Conservation (phyloP, 2,329 filamentous ascomycete species). For the Truncatella angustata region DNA sequence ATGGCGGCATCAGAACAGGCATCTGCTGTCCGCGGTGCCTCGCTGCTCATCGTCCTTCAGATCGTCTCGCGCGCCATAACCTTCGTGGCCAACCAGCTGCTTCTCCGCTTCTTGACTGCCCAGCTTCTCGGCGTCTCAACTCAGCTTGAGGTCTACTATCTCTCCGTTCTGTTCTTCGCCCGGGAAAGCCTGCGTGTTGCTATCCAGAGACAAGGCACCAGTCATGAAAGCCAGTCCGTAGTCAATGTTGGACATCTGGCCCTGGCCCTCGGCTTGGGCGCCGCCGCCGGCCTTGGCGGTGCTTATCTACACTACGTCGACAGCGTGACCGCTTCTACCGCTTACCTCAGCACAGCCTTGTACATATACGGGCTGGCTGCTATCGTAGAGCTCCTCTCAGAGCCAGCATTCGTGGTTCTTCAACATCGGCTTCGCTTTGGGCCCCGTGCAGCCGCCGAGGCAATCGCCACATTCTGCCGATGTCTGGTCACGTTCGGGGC, state of each 20-base stretch:
- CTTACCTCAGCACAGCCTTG: conserved; percentile 58
- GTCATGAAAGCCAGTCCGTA: conserved; percentile 64
- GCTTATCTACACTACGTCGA: conserved; percentile 61
- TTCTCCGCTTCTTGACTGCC: conserved; percentile 85
- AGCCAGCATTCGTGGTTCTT: conserved; percentile 86
- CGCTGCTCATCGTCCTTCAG: conserved; percentile 84
- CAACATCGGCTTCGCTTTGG: conserved; percentile 80
- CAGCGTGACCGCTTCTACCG: conserved; percentile 50
- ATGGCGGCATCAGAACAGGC: conserved; percentile 13
- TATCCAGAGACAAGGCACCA: conserved; percentile 68
- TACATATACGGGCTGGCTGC: conserved; percentile 56
- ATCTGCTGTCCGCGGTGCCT: conserved; percentile 65
- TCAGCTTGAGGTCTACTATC: conserved; percentile 89
- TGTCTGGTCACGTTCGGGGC: conserved; percentile 72
- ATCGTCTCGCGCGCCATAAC: conserved; percentile 83
- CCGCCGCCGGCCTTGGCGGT: conserved; percentile 63
- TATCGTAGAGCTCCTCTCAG: conserved; percentile 74
- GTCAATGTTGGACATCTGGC: conserved; percentile 88
- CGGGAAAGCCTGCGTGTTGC: conserved; percentile 90
- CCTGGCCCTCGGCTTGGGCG: conserved; percentile 63
- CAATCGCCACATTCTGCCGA: conserved; percentile 73
- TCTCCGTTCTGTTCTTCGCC: conserved; percentile 92
- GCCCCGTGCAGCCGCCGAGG: conserved; percentile 79
- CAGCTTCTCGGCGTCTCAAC: conserved; percentile 80
- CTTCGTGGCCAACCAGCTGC: conserved; percentile 86